Evolutionary conservation across 176 grass and related monocot species (phyloP), one percentile per base, ranked within the genome.

Genomic region (Bonia amplexicaulis): DNA sequence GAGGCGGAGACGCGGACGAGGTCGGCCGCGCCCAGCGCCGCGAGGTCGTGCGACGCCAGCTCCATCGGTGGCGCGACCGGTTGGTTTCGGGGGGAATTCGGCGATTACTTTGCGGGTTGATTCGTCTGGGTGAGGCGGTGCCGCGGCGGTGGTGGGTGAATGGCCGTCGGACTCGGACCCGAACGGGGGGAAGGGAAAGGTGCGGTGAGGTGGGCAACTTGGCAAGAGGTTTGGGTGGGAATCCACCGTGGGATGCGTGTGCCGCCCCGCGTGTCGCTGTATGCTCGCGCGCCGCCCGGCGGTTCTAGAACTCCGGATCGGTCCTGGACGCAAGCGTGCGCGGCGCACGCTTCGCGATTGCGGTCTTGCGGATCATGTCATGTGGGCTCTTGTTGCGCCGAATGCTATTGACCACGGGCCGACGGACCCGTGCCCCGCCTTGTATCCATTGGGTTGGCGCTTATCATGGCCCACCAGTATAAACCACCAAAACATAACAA

Each of bases 1-100:
- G 93, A 48, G 73, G 94, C 65, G 27, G 96, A 93, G 51, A 88
- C 88, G 26, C 96, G 91, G 0, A 94, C 77, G 16, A 98, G 80
- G 63, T 95, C 93, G 41, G 35, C 88, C 17, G 86, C 80, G 35
- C 89, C 85, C 83, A 98, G 54, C 72, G 85, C 69, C 83, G 89
- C 88, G 6, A 97, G 77, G 73, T 97, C 92, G 16, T 42, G 53
- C 66, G 68, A 51, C 72, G 89, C 77, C 51, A 94, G 86, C 61
- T 94, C 92, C 92, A 89, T 91, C 69, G 53, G 41, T 39, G 49
- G 67, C 29, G 49, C 63, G 33, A 60, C 33, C 42, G 23, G 67
- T 44, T 52, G 35, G 59, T 22, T 44, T 9, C 19, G 13, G 60
- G 62, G 66, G 66, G 69, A 22, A 22, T 31, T 48, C 10, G 64